These are phyloP conservation scores for Nissolia schottii DNA, from an alignment of 306 rosid species.

Conservation along the genomic window DNA sequence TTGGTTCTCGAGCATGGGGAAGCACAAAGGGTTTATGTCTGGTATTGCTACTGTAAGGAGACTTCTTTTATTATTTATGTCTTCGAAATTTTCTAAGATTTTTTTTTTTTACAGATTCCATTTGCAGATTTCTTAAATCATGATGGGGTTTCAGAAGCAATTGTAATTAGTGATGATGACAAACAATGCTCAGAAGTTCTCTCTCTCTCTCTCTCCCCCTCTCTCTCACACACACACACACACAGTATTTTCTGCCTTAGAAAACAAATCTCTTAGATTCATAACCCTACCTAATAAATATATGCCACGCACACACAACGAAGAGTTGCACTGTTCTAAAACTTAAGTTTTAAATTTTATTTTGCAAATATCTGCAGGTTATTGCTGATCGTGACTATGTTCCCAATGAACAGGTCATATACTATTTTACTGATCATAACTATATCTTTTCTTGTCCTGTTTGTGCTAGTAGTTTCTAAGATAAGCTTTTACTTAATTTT, in stretches of 20 bases:
- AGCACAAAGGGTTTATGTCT: conserved; percentile 65
- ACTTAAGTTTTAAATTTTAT: neutral
- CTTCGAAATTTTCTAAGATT: conserved; percentile 13
- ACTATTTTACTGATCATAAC: neutral
- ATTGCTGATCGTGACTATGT: conserved; percentile 61
- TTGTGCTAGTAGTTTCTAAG: neutral
- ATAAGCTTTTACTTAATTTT: neutral
- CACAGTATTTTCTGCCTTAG: neutral
- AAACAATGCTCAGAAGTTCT: conserved; percentile 62
- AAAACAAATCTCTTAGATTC: neutral
- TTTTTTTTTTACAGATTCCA: conserved; percentile 57
- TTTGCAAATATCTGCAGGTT: conserved; percentile 47
- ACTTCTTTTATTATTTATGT: conserved; percentile 8
- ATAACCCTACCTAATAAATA: neutral
- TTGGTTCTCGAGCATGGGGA: conserved; percentile 93
- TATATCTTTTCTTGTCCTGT: neutral
- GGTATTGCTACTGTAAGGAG: conserved; percentile 46
- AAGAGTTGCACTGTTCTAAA: neutral
- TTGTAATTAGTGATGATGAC: conserved; percentile 65
- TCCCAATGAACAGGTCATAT: conserved; percentile 68
- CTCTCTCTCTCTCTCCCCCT: conserved; percentile 20
- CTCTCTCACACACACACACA: neutral
- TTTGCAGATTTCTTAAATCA: conserved; percentile 88
- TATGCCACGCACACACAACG: neutral
- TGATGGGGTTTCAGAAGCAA: conserved; percentile 61